phyloP scores from a whole-genome alignment of 768 basidiomycete species.

The Suillus clintonianus region DNA sequence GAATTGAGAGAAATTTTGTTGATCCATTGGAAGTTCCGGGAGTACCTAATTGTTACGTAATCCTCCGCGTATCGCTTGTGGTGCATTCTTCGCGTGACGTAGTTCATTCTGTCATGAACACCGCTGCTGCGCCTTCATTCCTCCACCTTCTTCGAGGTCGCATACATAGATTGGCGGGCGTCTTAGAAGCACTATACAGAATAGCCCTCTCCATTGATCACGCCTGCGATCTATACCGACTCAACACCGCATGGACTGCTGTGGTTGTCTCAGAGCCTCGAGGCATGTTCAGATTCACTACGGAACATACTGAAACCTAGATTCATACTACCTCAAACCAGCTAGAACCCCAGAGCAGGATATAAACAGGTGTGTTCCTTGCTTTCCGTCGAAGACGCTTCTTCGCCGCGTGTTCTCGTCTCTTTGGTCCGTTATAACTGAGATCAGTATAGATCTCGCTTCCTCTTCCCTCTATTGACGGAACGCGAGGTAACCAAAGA shows the following conservation, averaged over 20 bases:
- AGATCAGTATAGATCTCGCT: conserved; percentile 4
- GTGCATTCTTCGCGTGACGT: not conserved
- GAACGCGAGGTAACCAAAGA: conserved; percentile 3
- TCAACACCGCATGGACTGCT: not conserved
- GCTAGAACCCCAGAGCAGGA: not conserved
- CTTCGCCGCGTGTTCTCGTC: conserved; percentile 2
- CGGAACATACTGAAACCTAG: not conserved
- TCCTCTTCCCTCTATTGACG: conserved; percentile 2
- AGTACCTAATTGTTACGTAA: conserved; percentile 10
- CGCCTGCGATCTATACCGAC: not conserved
- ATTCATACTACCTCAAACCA: not conserved
- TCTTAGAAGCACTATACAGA: not conserved
- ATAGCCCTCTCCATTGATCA: not conserved
- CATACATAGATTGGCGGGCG: not conserved
- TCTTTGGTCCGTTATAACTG: conserved; percentile 1
- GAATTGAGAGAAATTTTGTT: conserved; percentile 13
- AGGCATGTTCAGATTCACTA: not conserved
- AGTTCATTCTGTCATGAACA: not conserved
- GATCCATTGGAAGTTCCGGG: conserved; percentile 4
- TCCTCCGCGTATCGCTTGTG: not conserved
- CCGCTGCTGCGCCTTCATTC: not conserved
- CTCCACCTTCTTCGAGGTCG: not conserved
- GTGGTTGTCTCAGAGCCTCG: not conserved
- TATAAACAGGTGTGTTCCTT: conserved; percentile 6
- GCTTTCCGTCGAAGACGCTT: conserved; percentile 3